Percentiles rank a stretch among this genome's conserved stretches.
Evolutionary conservation across 106 monocot genomes (phyloP).

Genomic region (Dendrobium nobile): DNA sequence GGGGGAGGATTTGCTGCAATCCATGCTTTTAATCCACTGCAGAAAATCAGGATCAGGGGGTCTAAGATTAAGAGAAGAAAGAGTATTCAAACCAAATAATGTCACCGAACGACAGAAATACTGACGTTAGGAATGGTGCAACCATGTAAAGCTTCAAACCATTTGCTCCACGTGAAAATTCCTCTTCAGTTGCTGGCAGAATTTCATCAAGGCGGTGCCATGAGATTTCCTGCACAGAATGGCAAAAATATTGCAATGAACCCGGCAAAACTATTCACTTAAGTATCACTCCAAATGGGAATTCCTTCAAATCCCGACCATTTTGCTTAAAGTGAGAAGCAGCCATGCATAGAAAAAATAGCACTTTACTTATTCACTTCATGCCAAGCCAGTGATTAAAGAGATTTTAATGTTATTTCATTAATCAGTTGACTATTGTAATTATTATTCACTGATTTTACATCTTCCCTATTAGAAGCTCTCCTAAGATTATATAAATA

Average conservation of each 20-base stretch:
- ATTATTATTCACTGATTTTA: too few relatives aligned
- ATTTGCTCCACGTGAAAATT: slow-evolving; percentile 59
- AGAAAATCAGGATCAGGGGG: background rate
- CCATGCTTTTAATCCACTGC: slow-evolving; percentile 78
- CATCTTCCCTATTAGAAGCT: too few relatives aligned
- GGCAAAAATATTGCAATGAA: background rate
- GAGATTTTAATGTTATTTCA: too few relatives aligned
- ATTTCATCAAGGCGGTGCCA: slow-evolving; percentile 88
- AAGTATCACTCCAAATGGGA: background rate
- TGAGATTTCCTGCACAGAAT: slow-evolving; percentile 75
- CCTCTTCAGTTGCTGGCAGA: slow-evolving; percentile 64
- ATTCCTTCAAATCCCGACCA: background rate
- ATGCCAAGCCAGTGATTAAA: too few relatives aligned
- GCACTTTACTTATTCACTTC: background rate
- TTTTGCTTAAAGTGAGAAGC: background rate
- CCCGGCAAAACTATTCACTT: background rate
- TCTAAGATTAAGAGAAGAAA: slow-evolving; percentile 3
- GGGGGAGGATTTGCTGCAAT: slow-evolving; percentile 46
- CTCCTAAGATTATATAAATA: too few relatives aligned
- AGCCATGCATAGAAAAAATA: background rate
- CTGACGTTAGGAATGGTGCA: slow-evolving; percentile 80
- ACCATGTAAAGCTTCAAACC: slow-evolving; percentile 99
- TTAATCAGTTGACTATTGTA: too few relatives aligned
- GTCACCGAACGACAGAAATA: slow-evolving; percentile 2
- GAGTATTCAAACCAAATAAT: background rate